Conservation (phyloP, 129 eudicot genomes). For the Artemisia annua region DNA sequence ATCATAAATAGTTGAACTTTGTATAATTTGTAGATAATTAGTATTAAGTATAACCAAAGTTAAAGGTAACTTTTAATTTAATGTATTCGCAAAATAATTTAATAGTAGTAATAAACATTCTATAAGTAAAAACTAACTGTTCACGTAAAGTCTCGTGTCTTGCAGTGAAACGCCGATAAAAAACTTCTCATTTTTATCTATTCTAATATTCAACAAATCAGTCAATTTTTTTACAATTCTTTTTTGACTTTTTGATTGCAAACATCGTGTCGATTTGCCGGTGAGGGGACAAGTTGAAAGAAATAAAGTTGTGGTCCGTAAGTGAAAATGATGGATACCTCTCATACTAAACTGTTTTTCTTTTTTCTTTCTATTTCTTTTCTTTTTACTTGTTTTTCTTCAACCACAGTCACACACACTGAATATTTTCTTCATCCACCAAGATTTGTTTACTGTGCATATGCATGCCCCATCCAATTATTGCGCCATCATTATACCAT, state of each 20-base stretch:
- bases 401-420: slow-evolving; percentile 13
- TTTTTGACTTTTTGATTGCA: slow-evolving; percentile 12
- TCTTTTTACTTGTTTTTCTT: background rate
- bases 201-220: too few species aligned
- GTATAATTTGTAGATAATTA: too few species aligned
- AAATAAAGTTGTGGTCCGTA: slow-evolving; percentile 26
- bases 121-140: too few species aligned
- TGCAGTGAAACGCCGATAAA: too few species aligned
- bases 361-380: slow-evolving; percentile 29
- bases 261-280: slow-evolving; percentile 32
- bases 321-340: slow-evolving; percentile 20
- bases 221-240: background rate
- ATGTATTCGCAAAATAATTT: too few species aligned
- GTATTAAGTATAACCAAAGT: too few species aligned
- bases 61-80: too few species aligned
- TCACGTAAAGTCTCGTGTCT: too few species aligned
- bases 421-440: slow-evolving; percentile 35
- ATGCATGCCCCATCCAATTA: slow-evolving; percentile 40
- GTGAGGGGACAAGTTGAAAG: slow-evolving; percentile 36
- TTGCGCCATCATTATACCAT: slow-evolving; percentile 15
- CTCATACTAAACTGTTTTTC: slow-evolving; percentile 12
- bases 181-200: too few species aligned
- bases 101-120: too few species aligned
- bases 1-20: too few species aligned
- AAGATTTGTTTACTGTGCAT: slow-evolving; percentile 39